Evolutionary conservation across 495 filamentous ascomycete species (phyloP).

Genomic region (Achaetomiella virescens): DNA sequence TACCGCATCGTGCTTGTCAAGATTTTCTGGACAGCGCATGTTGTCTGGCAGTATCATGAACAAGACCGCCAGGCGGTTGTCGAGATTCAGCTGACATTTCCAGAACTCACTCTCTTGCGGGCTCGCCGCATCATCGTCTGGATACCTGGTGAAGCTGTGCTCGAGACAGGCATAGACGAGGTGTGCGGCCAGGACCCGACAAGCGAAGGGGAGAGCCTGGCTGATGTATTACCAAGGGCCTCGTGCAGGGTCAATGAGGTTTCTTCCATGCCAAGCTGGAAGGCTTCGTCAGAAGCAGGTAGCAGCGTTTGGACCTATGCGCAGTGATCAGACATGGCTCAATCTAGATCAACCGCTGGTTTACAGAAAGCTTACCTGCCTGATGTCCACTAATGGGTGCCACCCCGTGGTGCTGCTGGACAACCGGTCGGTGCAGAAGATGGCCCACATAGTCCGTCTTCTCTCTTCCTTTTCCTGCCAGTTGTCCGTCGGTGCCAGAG

Average conservation of each 20-base stretch:
- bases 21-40: neutral
- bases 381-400: slow-evolving; percentile 4
- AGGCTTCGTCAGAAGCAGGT: slow-evolving; percentile 11
- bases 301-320: slow-evolving; percentile 4
- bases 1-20: neutral
- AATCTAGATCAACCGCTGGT: no score
- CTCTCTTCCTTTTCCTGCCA: slow-evolving; percentile 10
- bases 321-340: neutral
- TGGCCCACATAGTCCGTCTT: slow-evolving; percentile 12
- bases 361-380: slow-evolving; percentile 6
- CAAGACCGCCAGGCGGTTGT: slow-evolving; percentile 2
- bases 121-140: neutral
- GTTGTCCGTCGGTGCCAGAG: neutral
- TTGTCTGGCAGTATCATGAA: slow-evolving; percentile 7
- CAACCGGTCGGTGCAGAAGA: slow-evolving; percentile 7
- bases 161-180: slow-evolving; percentile 6
- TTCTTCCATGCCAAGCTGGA: neutral
- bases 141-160: neutral
- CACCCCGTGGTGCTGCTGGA: slow-evolving; percentile 4
- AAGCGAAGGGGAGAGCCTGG: neutral
- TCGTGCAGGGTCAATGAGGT: neutral
- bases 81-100: slow-evolving; percentile 1
- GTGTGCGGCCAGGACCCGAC: slow-evolving; percentile 3
- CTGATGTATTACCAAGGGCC: neutral
- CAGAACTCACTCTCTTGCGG: slow-evolving; percentile 5